Percentiles rank a stretch among this genome's conserved stretches.
Evolutionary conservation across 2,329 filamentous ascomycete genomes (phyloP).

Genomic region (Trichophyton rubrum): DNA sequence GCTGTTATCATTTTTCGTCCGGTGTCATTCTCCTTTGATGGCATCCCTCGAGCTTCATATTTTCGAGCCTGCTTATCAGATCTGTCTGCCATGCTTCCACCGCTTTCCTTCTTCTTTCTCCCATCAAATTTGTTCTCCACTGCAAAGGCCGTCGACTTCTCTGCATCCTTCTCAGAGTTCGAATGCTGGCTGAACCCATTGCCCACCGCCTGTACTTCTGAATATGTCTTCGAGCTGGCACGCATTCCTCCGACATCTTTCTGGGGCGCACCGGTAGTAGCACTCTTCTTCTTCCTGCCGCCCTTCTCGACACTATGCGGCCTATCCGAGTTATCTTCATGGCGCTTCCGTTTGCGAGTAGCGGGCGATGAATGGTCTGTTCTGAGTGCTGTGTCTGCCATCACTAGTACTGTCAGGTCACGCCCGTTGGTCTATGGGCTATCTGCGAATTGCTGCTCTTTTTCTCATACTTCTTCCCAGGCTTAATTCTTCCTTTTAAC

Average conservation of each 20-base stretch:
- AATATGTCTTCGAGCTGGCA: not conserved
- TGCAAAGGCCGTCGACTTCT: not conserved
- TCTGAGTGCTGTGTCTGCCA: slow-evolving; percentile 29
- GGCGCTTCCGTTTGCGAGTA: slow-evolving; percentile 3
- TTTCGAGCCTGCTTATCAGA: slow-evolving; percentile 4
- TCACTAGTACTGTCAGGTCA: slow-evolving; percentile 17
- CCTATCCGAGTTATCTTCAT: slow-evolving; percentile 3
- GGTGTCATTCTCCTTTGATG: slow-evolving; percentile 12
- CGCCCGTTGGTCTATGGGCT: not conserved
- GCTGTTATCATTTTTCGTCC: not conserved
- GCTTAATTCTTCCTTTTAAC: not conserved
- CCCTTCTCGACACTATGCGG: slow-evolving; percentile 14
- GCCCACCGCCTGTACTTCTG: not conserved
- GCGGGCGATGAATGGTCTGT: not conserved
- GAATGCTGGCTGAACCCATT: not conserved
- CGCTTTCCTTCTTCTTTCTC: not conserved
- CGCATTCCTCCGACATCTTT: not conserved
- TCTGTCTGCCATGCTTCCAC: slow-evolving; percentile 9
- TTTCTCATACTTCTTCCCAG: not conserved
- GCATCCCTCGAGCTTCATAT: slow-evolving; percentile 22
- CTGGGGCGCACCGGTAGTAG: not conserved
- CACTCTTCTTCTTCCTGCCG: slow-evolving; percentile 8
- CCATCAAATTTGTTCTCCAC: not conserved
- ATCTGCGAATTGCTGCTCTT: too few relatives aligned
- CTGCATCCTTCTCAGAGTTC: not conserved